phyloP scores from a whole-genome alignment of 2,329 filamentous ascomycete species.

The Pseudocercospora fijiensis region DNA sequence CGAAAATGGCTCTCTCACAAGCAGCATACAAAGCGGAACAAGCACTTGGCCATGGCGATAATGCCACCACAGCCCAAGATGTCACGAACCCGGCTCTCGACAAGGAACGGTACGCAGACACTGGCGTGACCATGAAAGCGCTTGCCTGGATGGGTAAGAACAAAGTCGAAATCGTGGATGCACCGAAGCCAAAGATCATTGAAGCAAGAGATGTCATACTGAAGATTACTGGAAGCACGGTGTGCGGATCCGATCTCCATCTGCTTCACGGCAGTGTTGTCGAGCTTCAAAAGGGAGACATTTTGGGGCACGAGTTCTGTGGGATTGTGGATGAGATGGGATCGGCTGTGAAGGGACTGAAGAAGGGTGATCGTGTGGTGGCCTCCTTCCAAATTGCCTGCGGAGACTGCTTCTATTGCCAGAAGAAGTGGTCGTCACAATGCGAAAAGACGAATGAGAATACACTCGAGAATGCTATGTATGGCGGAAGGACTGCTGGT shows the following conservation, averaged over 20 bases:
- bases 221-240: constrained; percentile 67
- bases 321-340: constrained; percentile 52
- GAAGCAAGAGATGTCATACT: constrained; percentile 76
- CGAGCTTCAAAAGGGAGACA: constrained; percentile 54
- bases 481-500: constrained; percentile 72
- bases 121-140: constrained; percentile 67
- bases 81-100: constrained; percentile 62
- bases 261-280: constrained; percentile 52
- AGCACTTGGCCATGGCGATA: constrained; percentile 65
- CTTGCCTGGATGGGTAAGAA: constrained; percentile 82
- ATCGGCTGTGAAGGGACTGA: constrained; percentile 43
- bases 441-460: constrained; percentile 80
- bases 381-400: constrained; percentile 82
- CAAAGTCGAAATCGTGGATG: constrained; percentile 67
- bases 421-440: constrained; percentile 73
- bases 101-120: constrained; percentile 51
- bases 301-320: constrained; percentile 55
- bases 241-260: constrained; percentile 62
- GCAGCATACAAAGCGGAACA: constrained; percentile 68
- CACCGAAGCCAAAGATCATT: constrained; percentile 68
- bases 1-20: constrained; percentile 54
- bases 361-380: constrained; percentile 63
- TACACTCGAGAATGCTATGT: constrained; percentile 69
- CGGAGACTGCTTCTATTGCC: constrained; percentile 70
- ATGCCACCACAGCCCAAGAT: constrained; percentile 66